These are phyloP conservation scores for Huntiella moniliformis DNA, from an alignment of 2,329 filamentous ascomycete species.

Conservation along the genomic window DNA sequence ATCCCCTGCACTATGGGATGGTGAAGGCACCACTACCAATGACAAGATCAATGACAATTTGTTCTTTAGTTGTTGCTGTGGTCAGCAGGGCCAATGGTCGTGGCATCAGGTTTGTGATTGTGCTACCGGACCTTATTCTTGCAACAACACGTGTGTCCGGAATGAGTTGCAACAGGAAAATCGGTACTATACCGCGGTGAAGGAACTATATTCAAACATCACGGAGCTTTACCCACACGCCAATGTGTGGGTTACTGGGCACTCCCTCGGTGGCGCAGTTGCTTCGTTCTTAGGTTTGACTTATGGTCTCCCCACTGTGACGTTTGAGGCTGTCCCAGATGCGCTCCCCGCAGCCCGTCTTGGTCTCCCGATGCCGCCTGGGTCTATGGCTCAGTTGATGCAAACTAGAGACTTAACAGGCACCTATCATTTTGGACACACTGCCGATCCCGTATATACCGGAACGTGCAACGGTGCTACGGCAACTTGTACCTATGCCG, in stretches of 20 bases:
- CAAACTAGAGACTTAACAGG: conserved; percentile 58
- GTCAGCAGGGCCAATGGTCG: conserved; percentile 72
- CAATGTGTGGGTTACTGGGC: conserved; percentile 76
- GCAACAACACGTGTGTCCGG: conserved; percentile 78
- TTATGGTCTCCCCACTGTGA: conserved; percentile 77
- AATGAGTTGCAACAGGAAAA: conserved; percentile 62
- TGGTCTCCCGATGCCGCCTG: conserved; percentile 70
- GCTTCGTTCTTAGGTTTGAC: conserved; percentile 78
- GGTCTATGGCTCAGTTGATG: conserved; percentile 49
- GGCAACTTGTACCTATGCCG: conserved; percentile 74
- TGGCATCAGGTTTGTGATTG: conserved; percentile 92
- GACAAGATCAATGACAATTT: conserved; percentile 97
- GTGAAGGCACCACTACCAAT: conserved; percentile 89
- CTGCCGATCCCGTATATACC: conserved; percentile 86
- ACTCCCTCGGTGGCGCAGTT: conserved; percentile 81
- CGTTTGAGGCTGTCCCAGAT: conserved; percentile 84
- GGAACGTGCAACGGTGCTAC: conserved; percentile 83
- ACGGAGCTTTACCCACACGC: conserved; percentile 72
- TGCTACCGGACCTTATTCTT: conserved; percentile 67
- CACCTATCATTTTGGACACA: conserved; percentile 82
- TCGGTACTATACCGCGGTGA: conserved; percentile 74
- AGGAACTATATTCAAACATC: conserved; percentile 82
- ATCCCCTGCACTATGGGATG: conserved; percentile 77
- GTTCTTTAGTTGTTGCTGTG: conserved; percentile 96
- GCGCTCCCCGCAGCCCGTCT: conserved; percentile 70